Conservation (phyloP, 805 yeast species). For the Blastobotrys robertii region DNA sequence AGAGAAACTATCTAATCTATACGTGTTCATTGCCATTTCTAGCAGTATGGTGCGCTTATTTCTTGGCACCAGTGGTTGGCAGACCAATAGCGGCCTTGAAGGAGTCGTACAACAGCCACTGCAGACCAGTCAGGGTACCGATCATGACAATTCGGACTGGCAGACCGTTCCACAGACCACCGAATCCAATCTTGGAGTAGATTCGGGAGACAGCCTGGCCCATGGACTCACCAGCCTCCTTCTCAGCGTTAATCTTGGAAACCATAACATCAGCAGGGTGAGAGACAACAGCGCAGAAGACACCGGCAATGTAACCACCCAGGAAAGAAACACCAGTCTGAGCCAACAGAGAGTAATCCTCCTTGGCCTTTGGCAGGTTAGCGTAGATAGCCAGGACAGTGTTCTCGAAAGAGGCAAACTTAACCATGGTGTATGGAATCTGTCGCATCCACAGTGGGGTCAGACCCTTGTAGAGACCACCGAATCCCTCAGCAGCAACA, state of each 20-base stretch:
- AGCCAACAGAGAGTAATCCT: conserved; percentile 57
- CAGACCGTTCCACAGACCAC: conserved; percentile 91
- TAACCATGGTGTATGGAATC: conserved; percentile 97
- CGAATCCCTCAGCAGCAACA: conserved; percentile 57
- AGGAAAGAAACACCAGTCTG: conserved; percentile 93
- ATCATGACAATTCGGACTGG: conserved; percentile 93
- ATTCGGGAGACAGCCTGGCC: conserved; percentile 63
- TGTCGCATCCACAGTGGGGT: conserved; percentile 94
- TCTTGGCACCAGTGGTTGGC: conserved; percentile 74
- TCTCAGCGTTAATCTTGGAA: conserved; percentile 75
- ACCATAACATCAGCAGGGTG: conserved; percentile 99
- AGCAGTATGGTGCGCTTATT: conserved; percentile 8
- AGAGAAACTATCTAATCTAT: too few species aligned
- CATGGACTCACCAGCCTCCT: conserved; percentile 52
- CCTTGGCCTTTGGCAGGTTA: conserved; percentile 60
- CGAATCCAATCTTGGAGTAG: conserved; percentile 75
- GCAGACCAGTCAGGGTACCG: conserved; percentile 95
- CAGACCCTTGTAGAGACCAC: conserved; percentile 76
- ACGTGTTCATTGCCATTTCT: too few species aligned
- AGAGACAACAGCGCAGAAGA: conserved; percentile 88
- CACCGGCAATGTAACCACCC: conserved; percentile 97
- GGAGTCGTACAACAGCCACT: conserved; percentile 94
- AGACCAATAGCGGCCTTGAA: conserved; percentile 91
- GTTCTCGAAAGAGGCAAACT: conserved; percentile 89
- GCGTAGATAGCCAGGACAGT: conserved; percentile 74